Evolutionary conservation across 1,139 yeast species (phyloP).

Genomic region (Pichia terricola): DNA sequence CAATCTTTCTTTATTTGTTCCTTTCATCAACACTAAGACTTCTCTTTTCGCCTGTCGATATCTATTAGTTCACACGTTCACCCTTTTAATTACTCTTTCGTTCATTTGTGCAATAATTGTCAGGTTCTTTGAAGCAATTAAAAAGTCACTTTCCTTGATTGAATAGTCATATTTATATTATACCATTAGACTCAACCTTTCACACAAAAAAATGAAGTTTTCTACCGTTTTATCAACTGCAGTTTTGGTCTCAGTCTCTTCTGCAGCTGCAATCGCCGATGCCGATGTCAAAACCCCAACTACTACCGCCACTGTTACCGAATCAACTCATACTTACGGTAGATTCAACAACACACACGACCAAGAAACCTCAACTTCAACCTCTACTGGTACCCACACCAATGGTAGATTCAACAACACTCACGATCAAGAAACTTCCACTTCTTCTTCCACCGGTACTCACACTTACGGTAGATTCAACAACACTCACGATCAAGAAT

Average conservation of each 20-base stretch:
- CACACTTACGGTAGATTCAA: conserved; percentile 40
- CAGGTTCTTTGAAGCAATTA: too few species aligned
- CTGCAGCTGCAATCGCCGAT: conserved; percentile 21
- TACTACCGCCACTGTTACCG: conserved; percentile 24
- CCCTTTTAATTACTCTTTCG: too few species aligned
- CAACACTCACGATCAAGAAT: conserved; percentile 31
- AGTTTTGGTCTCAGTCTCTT: conserved; percentile 20
- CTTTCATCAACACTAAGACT: too few species aligned
- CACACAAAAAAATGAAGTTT: conserved; percentile 26
- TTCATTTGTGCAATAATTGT: too few species aligned
- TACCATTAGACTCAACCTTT: too few species aligned
- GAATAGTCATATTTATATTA: too few species aligned
- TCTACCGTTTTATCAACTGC: conserved; percentile 22
- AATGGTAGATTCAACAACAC: conserved; percentile 18
- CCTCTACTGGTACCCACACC: conserved; percentile 18
- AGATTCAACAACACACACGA: conserved; percentile 13
- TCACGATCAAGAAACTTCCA: conserved; percentile 10
- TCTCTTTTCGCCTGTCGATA: too few species aligned
- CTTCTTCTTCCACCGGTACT: conserved; percentile 28
- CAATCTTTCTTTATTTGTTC: too few species aligned
- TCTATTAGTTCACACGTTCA: too few species aligned
- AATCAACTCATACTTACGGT: conserved; percentile 19
- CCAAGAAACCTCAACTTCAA: conserved; percentile 5
- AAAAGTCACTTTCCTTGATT: too few species aligned
- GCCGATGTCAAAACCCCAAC: conserved; percentile 16